phyloP scores from a whole-genome alignment of 2,329 filamentous ascomycete species.

The Atkinsonella texensis region DNA sequence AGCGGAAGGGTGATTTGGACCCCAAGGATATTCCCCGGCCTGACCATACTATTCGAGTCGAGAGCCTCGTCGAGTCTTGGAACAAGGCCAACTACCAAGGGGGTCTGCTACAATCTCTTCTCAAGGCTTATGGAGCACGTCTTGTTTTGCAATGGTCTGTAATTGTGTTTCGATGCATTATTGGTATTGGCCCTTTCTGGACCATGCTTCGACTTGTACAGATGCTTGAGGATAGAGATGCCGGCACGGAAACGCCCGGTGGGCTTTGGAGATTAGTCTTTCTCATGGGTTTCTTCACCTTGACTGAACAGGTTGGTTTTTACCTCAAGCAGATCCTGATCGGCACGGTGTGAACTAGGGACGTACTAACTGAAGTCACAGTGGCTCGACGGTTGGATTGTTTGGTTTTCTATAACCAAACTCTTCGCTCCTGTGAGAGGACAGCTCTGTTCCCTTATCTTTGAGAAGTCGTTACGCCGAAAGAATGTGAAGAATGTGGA shows the following conservation, averaged over 20 bases:
- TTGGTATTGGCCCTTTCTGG: constrained; percentile 61
- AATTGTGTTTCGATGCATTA: constrained; percentile 38
- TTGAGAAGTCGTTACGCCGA: constrained; percentile 62
- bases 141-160: constrained; percentile 48
- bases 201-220: constrained; percentile 54
- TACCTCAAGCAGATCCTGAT: background rate
- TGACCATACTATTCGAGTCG: constrained; percentile 40
- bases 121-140: constrained; percentile 42
- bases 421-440: constrained; percentile 55
- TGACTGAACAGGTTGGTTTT: constrained; percentile 33
- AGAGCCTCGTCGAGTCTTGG: constrained; percentile 39
- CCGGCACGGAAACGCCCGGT: constrained; percentile 31
- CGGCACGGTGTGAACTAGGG: background rate
- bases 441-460: constrained; percentile 60
- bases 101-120: constrained; percentile 48
- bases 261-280: constrained; percentile 58
- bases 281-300: constrained; percentile 46
- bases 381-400: constrained; percentile 53
- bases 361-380: constrained; percentile 12
- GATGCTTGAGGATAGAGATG: constrained; percentile 44
- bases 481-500: constrained; percentile 62
- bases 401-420: constrained; percentile 53
- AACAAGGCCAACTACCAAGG: constrained; percentile 31
- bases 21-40: constrained; percentile 50
- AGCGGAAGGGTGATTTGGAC: constrained; percentile 47